Evolutionary conservation across 2,329 filamentous ascomycete genomes (phyloP).

Genomic region (Microdochium trichocladiopsis): DNA sequence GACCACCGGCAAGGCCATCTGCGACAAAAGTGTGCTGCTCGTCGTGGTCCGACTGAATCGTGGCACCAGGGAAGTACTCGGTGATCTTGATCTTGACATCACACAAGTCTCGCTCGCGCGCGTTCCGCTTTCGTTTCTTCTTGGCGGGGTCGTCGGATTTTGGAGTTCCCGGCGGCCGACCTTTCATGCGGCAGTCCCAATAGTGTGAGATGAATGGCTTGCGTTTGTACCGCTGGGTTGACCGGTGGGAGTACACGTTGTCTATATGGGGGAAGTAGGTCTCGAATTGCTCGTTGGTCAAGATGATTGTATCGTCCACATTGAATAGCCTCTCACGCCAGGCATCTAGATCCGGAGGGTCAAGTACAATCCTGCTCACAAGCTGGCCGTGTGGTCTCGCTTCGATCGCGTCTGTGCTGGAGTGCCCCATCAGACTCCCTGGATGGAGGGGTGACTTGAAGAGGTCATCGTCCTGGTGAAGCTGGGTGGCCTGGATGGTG

Average conservation of each 20-base stretch:
- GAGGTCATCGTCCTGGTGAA: constrained; percentile 28
- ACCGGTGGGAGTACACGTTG: constrained; percentile 79
- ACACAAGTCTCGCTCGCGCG: constrained; percentile 71
- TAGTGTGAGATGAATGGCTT: constrained; percentile 80
- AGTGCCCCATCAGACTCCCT: constrained; percentile 7
- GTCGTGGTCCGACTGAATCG: constrained; percentile 20
- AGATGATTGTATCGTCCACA: constrained; percentile 64
- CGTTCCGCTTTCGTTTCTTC: constrained; percentile 72
- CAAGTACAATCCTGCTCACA: constrained; percentile 48
- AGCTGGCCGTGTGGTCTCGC: constrained; percentile 43
- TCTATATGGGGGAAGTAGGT: constrained; percentile 80
- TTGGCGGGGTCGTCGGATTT: constrained; percentile 75
- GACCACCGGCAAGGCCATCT: constrained; percentile 9
- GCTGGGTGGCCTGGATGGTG: constrained; percentile 20
- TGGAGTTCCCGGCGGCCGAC: constrained; percentile 68
- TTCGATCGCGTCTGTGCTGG: constrained; percentile 23
- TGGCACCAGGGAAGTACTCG: constrained; percentile 60
- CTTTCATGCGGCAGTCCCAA: constrained; percentile 79
- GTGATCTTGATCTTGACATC: constrained; percentile 85
- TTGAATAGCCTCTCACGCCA: constrained; percentile 71
- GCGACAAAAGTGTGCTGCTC: constrained; percentile 12
- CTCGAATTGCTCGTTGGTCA: constrained; percentile 73
- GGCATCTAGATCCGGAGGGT: constrained; percentile 59
- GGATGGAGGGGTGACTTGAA: constrained; percentile 14
- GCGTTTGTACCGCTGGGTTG: constrained; percentile 73